Conservation (phyloP, 2,329 filamentous ascomycete genomes). For the Claviceps lovelessii region DNA sequence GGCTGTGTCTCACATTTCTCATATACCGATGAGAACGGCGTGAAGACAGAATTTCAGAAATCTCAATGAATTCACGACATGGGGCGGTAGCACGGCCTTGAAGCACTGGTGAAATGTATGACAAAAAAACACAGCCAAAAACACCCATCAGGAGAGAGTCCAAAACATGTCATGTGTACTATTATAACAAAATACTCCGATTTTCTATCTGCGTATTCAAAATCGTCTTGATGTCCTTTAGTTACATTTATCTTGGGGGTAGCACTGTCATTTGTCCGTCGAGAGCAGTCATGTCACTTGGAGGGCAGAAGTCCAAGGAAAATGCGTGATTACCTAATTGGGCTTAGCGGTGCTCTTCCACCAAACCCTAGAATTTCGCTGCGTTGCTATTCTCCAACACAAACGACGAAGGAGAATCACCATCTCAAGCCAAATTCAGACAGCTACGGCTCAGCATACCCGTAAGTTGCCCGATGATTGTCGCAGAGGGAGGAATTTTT, state of each 20-base stretch:
- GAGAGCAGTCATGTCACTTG: background rate
- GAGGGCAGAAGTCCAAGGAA: background rate
- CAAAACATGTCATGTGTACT: background rate
- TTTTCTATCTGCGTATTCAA: background rate
- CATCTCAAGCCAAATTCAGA: constrained; percentile 18
- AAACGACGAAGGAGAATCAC: constrained; percentile 21
- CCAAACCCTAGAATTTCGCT: constrained; percentile 33
- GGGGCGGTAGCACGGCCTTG: constrained; percentile 14
- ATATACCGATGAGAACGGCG: constrained; percentile 46
- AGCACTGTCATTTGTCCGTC: background rate
- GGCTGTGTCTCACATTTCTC: constrained; percentile 51
- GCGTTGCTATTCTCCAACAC: constrained; percentile 22
- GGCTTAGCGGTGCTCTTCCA: constrained; percentile 23
- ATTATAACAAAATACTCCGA: no score
- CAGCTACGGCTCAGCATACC: constrained; percentile 20
- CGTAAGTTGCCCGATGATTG: constrained; percentile 20
- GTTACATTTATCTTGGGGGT: no score
- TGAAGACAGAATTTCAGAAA: constrained; percentile 49
- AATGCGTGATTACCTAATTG: constrained; percentile 25
- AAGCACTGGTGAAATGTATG: constrained; percentile 5
- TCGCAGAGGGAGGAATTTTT: constrained; percentile 3
- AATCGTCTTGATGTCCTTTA: background rate
- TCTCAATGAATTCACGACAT: constrained; percentile 27
- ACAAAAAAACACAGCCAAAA: background rate
- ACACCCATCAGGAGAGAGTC: no score